Conservation (phyloP, 179 eudicot species). For the Spinacia oleracea region DNA sequence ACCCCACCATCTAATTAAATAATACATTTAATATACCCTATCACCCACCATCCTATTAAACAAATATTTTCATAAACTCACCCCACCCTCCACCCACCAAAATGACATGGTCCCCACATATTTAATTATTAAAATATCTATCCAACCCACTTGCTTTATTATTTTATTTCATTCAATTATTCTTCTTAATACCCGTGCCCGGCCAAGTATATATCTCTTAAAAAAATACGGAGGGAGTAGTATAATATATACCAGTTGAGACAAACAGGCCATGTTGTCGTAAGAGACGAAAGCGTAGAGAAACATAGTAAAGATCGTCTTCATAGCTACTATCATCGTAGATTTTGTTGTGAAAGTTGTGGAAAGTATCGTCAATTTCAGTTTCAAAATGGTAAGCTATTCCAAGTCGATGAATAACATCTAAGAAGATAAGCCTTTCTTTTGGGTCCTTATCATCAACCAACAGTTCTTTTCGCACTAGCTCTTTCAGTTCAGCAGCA, state of each 20-base stretch:
- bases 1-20: no score
- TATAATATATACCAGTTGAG: background rate
- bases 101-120: no score
- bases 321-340: background rate
- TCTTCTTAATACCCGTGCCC: no score
- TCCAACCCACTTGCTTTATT: no score
- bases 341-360: background rate
- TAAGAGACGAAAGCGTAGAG: background rate
- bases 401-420: conserved; percentile 3
- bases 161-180: no score
- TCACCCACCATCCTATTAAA: no score
- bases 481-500: background rate
- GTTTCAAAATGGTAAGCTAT: conserved; percentile 6
- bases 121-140: no score
- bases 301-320: conserved; percentile 10
- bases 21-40: no score
- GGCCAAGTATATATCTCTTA: no score
- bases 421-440: background rate
- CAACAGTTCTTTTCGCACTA: background rate
- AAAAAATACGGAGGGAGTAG: no score
- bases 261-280: conserved; percentile 5
- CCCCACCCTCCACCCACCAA: no score
- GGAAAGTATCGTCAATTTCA: background rate
- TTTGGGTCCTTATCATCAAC: background rate
- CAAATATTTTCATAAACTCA: no score